These are phyloP conservation scores for Baorangia bicolor DNA, from an alignment of 768 basidiomycete species.

Conservation along the genomic window DNA sequence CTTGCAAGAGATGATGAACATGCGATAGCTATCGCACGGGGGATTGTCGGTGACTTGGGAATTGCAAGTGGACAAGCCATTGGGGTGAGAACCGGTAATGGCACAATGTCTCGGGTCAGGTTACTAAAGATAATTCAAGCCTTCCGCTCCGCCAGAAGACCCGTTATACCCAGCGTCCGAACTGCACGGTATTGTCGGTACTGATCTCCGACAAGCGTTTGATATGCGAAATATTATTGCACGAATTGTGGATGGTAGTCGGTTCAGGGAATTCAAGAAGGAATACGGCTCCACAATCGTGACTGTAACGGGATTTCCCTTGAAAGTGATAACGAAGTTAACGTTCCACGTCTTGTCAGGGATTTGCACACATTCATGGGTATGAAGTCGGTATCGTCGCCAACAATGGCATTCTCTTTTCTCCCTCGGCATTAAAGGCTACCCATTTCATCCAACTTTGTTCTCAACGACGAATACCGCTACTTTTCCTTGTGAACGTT, in stretches of 20 bases:
- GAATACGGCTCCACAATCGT: slow-evolving; percentile 91
- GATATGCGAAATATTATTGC: slow-evolving; percentile 95
- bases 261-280: slow-evolving; percentile 93
- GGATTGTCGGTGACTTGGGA: slow-evolving; percentile 77
- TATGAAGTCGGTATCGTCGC: slow-evolving; percentile 90
- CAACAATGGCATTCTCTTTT: slow-evolving; percentile 94
- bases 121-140: slow-evolving; percentile 39
- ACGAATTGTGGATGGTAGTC: slow-evolving; percentile 86
- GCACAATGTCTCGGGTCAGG: neutral
- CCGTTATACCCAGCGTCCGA: slow-evolving; percentile 82
- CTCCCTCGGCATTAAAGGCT: slow-evolving; percentile 89
- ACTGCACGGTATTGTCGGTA: slow-evolving; percentile 88
- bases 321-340: neutral
- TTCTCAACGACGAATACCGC: slow-evolving; percentile 84
- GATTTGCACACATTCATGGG: slow-evolving; percentile 87
- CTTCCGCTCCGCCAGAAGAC: slow-evolving; percentile 57
- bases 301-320: slow-evolving; percentile 52
- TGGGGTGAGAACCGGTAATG: slow-evolving; percentile 43
- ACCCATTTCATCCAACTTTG: slow-evolving; percentile 96
- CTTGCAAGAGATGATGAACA: slow-evolving; percentile 84
- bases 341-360: slow-evolving; percentile 41
- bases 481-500: slow-evolving; percentile 95
- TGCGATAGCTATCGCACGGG: slow-evolving; percentile 76
- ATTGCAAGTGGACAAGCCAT: slow-evolving; percentile 50
- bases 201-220: slow-evolving; percentile 83